These are phyloP conservation scores for Oryza officinalis DNA, from an alignment of 176 grass and related monocot genomes.

Conservation along the genomic window DNA sequence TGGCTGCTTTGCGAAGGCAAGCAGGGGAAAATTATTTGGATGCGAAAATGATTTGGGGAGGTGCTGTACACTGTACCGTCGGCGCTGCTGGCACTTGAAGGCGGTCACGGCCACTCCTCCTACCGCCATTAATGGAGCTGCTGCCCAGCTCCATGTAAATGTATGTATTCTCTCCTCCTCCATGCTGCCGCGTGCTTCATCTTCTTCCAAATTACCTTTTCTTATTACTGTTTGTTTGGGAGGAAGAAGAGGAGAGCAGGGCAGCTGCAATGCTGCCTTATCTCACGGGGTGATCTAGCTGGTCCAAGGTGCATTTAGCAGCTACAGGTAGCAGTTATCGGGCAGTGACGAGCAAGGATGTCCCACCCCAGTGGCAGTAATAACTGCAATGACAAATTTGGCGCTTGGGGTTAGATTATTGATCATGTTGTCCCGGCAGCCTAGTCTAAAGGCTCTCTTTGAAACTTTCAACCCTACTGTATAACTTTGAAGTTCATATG, in stretches of 20 bases:
- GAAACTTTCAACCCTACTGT: background rate
- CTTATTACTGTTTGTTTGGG: background rate
- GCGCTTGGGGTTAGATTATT: background rate
- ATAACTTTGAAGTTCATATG: background rate
- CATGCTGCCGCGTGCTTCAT: conserved; percentile 1
- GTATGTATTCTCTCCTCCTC: background rate
- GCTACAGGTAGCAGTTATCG: background rate
- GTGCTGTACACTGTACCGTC: background rate
- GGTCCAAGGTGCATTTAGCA: background rate
- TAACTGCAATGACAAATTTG: background rate
- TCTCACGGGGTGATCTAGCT: background rate
- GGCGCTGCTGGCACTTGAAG: conserved; percentile 26
- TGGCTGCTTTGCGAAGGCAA: background rate
- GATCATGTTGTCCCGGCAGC: background rate
- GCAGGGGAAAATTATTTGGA: too few relatives aligned
- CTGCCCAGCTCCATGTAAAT: background rate
- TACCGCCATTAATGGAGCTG: conserved; percentile 45
- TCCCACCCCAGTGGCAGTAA: background rate
- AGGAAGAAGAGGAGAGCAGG: background rate
- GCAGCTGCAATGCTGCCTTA: background rate
- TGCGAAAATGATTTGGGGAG: background rate
- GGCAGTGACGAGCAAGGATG: background rate
- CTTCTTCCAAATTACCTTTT: background rate
- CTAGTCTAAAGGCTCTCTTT: background rate
- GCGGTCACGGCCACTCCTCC: conserved; percentile 29